Evolutionary conservation across 2,329 filamentous ascomycete species (phyloP).

Genomic region (Hirsutella thompsonii): DNA sequence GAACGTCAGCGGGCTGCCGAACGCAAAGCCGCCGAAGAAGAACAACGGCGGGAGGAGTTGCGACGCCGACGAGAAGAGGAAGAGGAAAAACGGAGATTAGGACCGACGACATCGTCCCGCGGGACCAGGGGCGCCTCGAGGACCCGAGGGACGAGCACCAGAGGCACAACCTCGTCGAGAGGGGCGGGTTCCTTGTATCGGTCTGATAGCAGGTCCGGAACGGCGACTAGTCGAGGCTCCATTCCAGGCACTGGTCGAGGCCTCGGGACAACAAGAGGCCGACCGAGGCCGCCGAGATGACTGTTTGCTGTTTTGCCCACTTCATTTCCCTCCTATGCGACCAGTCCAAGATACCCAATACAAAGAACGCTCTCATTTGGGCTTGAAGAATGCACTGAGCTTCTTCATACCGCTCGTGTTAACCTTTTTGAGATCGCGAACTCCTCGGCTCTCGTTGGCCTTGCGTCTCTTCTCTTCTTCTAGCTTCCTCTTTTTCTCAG

Average conservation of each 20-base stretch:
- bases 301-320: not conserved
- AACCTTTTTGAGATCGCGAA: slow-evolving; percentile 77
- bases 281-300: slow-evolving; percentile 19
- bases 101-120: slow-evolving; percentile 14
- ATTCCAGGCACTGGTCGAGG: slow-evolving; percentile 21
- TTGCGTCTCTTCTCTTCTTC: slow-evolving; percentile 86
- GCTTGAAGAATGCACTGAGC: slow-evolving; percentile 86
- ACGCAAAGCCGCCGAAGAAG: slow-evolving; percentile 64
- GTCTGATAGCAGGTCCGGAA: slow-evolving; percentile 13
- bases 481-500: slow-evolving; percentile 72
- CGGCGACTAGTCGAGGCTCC: slow-evolving; percentile 17
- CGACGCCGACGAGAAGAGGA: slow-evolving; percentile 51
- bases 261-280: slow-evolving; percentile 16
- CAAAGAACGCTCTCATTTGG: slow-evolving; percentile 28
- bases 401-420: slow-evolving; percentile 94
- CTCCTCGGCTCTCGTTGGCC: slow-evolving; percentile 56
- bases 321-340: not conserved
- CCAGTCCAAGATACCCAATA: slow-evolving; percentile 16
- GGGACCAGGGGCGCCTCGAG: slow-evolving; percentile 14
- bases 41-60: slow-evolving; percentile 61
- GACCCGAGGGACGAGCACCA: slow-evolving; percentile 16
- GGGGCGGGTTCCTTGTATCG: slow-evolving; percentile 14
- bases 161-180: slow-evolving; percentile 15
- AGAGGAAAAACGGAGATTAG: slow-evolving; percentile 25
- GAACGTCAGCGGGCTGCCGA: slow-evolving; percentile 66